Evolutionary conservation across 2,329 filamentous ascomycete species (phyloP).

Genomic region (Pseudogymnoascus sp.): DNA sequence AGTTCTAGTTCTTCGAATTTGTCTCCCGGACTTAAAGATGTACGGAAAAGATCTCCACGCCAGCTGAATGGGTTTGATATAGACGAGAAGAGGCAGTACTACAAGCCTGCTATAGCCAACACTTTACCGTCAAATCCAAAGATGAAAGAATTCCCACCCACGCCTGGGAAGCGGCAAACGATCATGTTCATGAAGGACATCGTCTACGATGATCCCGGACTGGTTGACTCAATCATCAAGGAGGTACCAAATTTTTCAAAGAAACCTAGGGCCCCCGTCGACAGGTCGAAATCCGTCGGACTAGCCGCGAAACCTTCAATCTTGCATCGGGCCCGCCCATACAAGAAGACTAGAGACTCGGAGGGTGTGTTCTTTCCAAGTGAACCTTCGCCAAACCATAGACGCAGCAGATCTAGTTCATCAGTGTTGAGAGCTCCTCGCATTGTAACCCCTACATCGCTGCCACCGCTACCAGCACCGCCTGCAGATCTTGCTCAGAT

Average conservation of each 20-base stretch:
- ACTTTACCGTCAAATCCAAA: slow-evolving; percentile 9
- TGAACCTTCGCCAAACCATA: slow-evolving; percentile 34
- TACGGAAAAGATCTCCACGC: slow-evolving; percentile 26
- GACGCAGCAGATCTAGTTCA: slow-evolving; percentile 43
- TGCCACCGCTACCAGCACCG: slow-evolving; percentile 33
- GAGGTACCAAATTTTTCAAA: slow-evolving; percentile 32
- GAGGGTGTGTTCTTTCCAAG: slow-evolving; percentile 43
- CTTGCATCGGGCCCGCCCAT: slow-evolving; percentile 29
- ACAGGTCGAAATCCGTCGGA: slow-evolving; percentile 8
- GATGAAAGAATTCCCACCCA: slow-evolving; percentile 4
- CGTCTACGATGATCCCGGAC: slow-evolving; percentile 44
- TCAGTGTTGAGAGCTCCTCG: slow-evolving; percentile 43
- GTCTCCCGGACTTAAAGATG: slow-evolving; percentile 26
- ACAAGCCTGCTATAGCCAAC: slow-evolving; percentile 10
- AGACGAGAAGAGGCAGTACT: slow-evolving; percentile 15
- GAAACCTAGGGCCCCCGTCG: slow-evolving; percentile 16
- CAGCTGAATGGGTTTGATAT: slow-evolving; percentile 18
- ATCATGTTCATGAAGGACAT: slow-evolving; percentile 52
- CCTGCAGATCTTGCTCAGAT: slow-evolving; percentile 35
- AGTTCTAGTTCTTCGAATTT: slow-evolving; percentile 27
- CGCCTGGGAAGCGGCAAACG: slow-evolving; percentile 35
- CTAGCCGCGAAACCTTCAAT: slow-evolving; percentile 23
- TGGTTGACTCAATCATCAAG: slow-evolving; percentile 43
- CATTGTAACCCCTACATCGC: slow-evolving; percentile 20
- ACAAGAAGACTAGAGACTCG: slow-evolving; percentile 19